Base-by-base conservation (phyloP, 495 filamentous ascomycete genomes). In the Aspergillus panamensis region DNA sequence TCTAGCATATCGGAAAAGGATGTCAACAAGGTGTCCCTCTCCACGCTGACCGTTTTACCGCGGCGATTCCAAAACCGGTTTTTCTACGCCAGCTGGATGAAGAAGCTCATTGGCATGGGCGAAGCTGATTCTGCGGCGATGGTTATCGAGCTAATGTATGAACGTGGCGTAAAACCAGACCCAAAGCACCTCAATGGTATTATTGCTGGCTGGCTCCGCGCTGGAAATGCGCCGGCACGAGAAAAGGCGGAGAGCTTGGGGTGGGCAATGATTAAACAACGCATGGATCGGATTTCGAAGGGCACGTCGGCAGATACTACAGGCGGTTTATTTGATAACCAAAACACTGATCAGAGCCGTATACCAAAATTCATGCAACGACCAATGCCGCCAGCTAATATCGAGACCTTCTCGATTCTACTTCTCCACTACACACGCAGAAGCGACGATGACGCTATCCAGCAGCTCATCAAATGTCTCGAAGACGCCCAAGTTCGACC, bases 61-160 rank as follows among this genome's bases (percentile, higher is more conserved):
- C 73, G 80, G 8, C 73, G 72, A 25, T 82, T 88, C 49, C 82
- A 87, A 50, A 91, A 89, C 63, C 84, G 88, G 40, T 91, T 87
- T 70, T 92, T 92, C 69, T 85, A 87, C 60, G 89, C 86, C 12
- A 90, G 84, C 62, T 92, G 88, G 88, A 77, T 91, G 64, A 91
- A 90, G 69, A 85, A 89, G 40, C 79, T 92, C 2, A 86, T 92
- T 57, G 87, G 86, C 29, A 82, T 84, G 64, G 86, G 84, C 6
- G 82, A 90, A 55, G 73, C 87, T 16, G 82, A 87, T 60, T 85
- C 85, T 9, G 88, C 88, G 7, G 82, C 81, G 35, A 74, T 82
- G 39, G 87, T 91, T 13, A 74, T 89, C 13, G 80, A 84, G 29
- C 72, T 87, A 50, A 87, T 90, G 81, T 83, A 83, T 65, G 78